phyloP scores from a whole-genome alignment of 1,284 basidiomycete species.

The Pholiota adiposa region DNA sequence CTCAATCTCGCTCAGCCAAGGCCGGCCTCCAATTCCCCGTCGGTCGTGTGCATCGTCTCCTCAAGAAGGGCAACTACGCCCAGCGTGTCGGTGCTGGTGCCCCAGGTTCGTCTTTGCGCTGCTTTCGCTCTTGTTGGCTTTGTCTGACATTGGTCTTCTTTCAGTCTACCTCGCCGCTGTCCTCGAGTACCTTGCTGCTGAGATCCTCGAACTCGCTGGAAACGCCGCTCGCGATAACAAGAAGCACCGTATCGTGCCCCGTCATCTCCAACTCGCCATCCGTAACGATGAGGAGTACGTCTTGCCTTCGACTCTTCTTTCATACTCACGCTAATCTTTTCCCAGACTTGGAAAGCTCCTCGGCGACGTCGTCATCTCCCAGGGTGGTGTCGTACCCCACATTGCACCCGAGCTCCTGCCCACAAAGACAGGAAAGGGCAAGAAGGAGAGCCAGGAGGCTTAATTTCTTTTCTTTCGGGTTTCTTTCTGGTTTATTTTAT shows the following conservation, averaged over 20 bases:
- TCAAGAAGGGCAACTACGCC: constrained; percentile 91
- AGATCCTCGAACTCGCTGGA: constrained; percentile 88
- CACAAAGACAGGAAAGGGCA: constrained; percentile 37
- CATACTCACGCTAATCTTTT: neutral
- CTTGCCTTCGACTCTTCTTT: neutral
- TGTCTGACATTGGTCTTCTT: constrained; percentile 5
- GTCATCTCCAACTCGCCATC: constrained; percentile 89
- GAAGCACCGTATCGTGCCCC: constrained; percentile 88
- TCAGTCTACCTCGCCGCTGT: constrained; percentile 86
- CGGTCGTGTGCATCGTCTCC: constrained; percentile 90
- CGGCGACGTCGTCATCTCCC: constrained; percentile 83
- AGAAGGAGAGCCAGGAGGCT: constrained; percentile 39
- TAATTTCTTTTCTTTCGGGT: constrained; percentile 19
- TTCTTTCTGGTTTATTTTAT: constrained; percentile 19
- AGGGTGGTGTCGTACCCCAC: constrained; percentile 72
- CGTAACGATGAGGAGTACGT: constrained; percentile 81
- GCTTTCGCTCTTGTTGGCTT: neutral
- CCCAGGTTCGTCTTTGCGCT: constrained; percentile 59
- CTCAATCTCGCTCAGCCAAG: constrained; percentile 82
- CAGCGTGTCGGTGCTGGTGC: too few species aligned
- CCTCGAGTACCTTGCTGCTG: constrained; percentile 83
- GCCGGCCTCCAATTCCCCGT: constrained; percentile 87
- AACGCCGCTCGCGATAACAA: too few species aligned
- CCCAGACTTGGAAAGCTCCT: constrained; percentile 67
- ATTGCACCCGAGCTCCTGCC: constrained; percentile 37